Percentiles rank a stretch among this genome's conserved stretches.
phyloP scores from a whole-genome alignment of 108 stramenopile species.

The Parmales sp. region DNA sequence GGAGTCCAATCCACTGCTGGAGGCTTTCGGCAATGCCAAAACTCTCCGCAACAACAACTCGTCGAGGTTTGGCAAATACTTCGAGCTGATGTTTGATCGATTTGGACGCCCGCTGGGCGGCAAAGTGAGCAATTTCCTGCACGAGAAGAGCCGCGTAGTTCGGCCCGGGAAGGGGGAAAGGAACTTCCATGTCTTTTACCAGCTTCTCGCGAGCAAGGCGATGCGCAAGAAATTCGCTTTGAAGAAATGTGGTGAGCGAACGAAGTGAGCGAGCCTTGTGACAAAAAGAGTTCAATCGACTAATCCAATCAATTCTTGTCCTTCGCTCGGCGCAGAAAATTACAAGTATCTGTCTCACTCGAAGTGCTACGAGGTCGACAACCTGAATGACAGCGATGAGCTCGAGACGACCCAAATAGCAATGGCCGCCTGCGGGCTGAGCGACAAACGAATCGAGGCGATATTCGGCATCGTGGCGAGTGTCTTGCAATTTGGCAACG shows the following conservation, averaged over 20 bases:
- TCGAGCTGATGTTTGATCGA: constrained; percentile 44
- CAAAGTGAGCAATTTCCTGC: constrained; percentile 22
- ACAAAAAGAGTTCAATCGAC: too few relatives aligned
- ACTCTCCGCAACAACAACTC: constrained; percentile 99
- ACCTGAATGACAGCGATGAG: constrained; percentile 78
- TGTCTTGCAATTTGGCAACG: constrained; percentile 77
- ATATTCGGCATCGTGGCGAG: constrained; percentile 71
- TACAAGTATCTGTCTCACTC: not conserved
- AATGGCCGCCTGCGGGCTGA: constrained; percentile 68
- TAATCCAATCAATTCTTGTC: constrained; percentile 65
- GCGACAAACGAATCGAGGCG: constrained; percentile 52
- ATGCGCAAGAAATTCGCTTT: not conserved
- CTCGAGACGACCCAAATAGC: constrained; percentile 70
- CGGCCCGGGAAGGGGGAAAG: constrained; percentile 60
- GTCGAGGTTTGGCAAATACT: constrained; percentile 98
- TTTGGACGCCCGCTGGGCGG: constrained; percentile 12
- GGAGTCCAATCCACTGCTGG: constrained; percentile 92
- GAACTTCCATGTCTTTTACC: constrained; percentile 91
- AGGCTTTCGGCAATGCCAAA: constrained; percentile 98
- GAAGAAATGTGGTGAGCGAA: too few relatives aligned
- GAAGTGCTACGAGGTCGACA: constrained; percentile 37
- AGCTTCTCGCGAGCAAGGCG: constrained; percentile 43
- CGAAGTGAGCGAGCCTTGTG: too few relatives aligned
- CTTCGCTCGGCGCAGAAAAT: constrained; percentile 71
- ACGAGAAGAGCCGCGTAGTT: constrained; percentile 67